Conservation (phyloP, 1,284 basidiomycete genomes). For the Neolentinus lepideus region DNA sequence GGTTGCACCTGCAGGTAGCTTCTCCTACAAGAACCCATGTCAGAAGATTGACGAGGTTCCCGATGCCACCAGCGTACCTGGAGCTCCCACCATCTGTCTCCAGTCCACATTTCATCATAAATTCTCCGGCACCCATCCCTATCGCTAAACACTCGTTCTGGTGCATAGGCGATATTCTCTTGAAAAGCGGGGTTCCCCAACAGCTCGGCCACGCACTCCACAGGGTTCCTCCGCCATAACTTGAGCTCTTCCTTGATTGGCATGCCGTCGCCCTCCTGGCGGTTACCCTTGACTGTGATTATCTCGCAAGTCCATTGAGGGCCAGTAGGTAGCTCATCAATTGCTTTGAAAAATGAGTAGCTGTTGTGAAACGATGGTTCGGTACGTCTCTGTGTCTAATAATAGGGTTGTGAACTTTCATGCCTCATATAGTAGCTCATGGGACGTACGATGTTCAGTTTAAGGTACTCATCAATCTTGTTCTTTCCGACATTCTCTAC, state of each 20-base stretch:
- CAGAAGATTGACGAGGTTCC: neutral
- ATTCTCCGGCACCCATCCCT: neutral
- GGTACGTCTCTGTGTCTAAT: too few relatives aligned
- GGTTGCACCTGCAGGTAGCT: neutral
- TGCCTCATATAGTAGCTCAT: too few relatives aligned
- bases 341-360: too few relatives aligned
- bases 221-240: slow-evolving; percentile 22
- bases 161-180: slow-evolving; percentile 16
- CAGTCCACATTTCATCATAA: slow-evolving; percentile 17
- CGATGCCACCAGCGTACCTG: slow-evolving; percentile 15
- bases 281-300: too few relatives aligned
- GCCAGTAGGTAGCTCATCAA: too few relatives aligned
- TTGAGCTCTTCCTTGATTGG: slow-evolving; percentile 21
- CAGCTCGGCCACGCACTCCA: slow-evolving; percentile 23
- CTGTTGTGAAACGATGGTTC: too few relatives aligned
- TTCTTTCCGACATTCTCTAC: too few relatives aligned
- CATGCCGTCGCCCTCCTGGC: too few relatives aligned
- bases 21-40: neutral
- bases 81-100: slow-evolving; percentile 18
- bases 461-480: too few relatives aligned
- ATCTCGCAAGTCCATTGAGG: too few relatives aligned
- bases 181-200: slow-evolving; percentile 24
- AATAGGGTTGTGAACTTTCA: too few relatives aligned
- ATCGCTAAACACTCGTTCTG: slow-evolving; percentile 15
- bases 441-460: too few relatives aligned